Base-by-base conservation (phyloP, 768 basidiomycete species). In the Tricholoma terreum region DNA sequence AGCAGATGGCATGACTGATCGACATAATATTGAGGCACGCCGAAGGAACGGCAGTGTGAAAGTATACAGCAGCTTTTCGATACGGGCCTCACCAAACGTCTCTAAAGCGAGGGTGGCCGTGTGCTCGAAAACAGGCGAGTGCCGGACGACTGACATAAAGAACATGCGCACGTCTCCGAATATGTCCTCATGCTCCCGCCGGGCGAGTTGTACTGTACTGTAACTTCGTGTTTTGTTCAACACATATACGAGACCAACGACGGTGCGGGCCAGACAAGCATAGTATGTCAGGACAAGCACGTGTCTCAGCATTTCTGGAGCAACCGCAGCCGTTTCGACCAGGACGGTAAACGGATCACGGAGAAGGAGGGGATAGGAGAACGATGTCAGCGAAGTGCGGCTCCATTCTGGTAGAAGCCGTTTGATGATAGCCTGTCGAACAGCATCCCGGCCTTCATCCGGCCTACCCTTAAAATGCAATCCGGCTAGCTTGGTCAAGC, bases 31-130 rank as follows among this genome's bases (percentile, higher is more conserved):
- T 10, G 92, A 86, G 0, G 89, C 90, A 0, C 90, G 83, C 15
- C 96, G 88, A 9, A 98, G 83, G 78, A 97, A 98, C 3, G 94
- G 95, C 0, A 98, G 78, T 0, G 92, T 93, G 70, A 95, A 92
- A 0, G 85, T 79, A 66, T 95, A 95, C 33, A 98, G 74, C 45
- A 95, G 72, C 69, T 89, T 92, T 65, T 94, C 89, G 48, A 98
- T 88, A 35, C 88, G 80, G 4, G 86, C 86, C 65, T 93, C 91
- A 52, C 93, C 89, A 60, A 93, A 87, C 3, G 86, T 82, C 42
- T 88, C 85, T 53, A 95, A 87, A 1, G 86, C 87, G 46, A 90
- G 73, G 22, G 86, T 90, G 3, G 91, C 88, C 0, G 87, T 90
- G 63, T 91, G 91, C 60, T 94, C 91, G 62, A 94, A 89, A 33